Conservation (phyloP, 495 filamentous ascomycete species). For the Neurospora africana region DNA sequence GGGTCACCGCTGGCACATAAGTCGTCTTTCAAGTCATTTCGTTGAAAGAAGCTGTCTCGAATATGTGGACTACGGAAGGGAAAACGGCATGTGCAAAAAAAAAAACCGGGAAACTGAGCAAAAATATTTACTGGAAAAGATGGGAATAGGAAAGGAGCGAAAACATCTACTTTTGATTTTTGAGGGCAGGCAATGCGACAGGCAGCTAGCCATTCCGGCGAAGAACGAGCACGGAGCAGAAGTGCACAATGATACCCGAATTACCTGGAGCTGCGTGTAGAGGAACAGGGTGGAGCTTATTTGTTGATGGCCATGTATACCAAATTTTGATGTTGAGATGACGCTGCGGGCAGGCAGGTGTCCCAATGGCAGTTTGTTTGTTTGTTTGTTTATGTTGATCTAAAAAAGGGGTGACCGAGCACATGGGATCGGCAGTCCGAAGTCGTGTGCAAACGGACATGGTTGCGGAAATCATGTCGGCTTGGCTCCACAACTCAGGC, state of each 20-base stretch:
- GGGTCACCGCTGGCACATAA: conserved; percentile 57
- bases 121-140: neutral
- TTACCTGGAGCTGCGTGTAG: neutral
- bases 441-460: neutral
- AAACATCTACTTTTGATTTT: neutral
- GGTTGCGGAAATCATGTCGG: neutral
- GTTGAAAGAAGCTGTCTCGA: conserved; percentile 22
- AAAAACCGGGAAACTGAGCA: neutral
- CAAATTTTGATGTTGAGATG: neutral
- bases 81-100: neutral
- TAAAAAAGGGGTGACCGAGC: neutral
- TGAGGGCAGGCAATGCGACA: neutral
- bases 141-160: neutral
- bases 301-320: neutral
- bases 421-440: neutral
- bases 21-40: conserved; percentile 43
- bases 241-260: neutral
- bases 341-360: neutral
- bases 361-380: neutral
- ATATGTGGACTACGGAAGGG: conserved; percentile 1
- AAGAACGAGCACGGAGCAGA: neutral
- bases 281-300: neutral
- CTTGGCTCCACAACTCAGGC: neutral
- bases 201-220: neutral
- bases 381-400: neutral